Conservation (phyloP, 2,329 filamentous ascomycete genomes). For the Ophiostoma sp. region DNA sequence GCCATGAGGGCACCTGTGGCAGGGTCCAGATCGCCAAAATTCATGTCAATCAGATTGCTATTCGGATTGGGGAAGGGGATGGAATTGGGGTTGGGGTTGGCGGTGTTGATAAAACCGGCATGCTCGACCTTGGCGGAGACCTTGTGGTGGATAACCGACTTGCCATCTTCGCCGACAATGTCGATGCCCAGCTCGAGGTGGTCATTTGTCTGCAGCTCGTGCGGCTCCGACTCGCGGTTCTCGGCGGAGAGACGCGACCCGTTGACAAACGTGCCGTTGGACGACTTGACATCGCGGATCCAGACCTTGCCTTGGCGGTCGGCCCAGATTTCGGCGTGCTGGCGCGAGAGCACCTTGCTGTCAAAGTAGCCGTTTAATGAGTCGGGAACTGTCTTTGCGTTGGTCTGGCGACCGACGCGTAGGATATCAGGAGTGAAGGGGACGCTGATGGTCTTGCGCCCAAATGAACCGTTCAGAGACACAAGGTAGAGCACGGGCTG, state of each 20-base stretch:
- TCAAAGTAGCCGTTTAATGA: conserved; percentile 93
- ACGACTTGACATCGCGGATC: conserved; percentile 96
- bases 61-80: too few species aligned
- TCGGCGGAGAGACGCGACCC: conserved; percentile 83
- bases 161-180: conserved; percentile 97
- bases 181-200: conserved; percentile 94
- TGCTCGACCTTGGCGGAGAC: conserved; percentile 96
- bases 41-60: conserved; percentile 78
- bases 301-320: conserved; percentile 78
- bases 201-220: conserved; percentile 86
- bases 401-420: conserved; percentile 92
- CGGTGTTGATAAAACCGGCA: conserved; percentile 72
- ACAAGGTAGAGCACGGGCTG: conserved; percentile 78
- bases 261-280: conserved; percentile 97
- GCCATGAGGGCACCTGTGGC: conserved; percentile 64
- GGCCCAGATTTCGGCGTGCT: conserved; percentile 97
- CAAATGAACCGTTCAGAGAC: conserved; percentile 93
- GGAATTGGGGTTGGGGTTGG: conserved; percentile 29
- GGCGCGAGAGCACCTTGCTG: conserved; percentile 91
- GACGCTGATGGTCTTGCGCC: conserved; percentile 91
- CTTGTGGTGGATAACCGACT: conserved; percentile 97
- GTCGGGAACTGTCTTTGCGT: conserved; percentile 90
- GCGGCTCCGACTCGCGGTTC: conserved; percentile 92
- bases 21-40: conserved; percentile 85
- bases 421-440: conserved; percentile 92